Conservation (phyloP, 1,284 basidiomycete genomes). For the Marasmius sp. region DNA sequence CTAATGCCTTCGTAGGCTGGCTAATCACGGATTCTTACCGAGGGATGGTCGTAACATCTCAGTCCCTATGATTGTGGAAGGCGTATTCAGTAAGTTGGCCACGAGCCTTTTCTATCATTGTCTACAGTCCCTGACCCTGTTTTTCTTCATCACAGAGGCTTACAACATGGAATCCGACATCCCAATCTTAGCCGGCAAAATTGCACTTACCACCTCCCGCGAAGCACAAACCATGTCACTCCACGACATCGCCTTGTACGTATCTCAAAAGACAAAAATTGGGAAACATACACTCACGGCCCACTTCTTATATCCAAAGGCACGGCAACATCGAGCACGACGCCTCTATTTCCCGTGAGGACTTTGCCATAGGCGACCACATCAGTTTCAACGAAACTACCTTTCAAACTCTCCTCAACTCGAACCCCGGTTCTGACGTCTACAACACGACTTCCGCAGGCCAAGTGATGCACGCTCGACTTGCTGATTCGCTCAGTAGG, state of each 20-base stretch:
- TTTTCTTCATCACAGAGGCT: constrained; percentile 18
- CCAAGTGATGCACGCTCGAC: constrained; percentile 9
- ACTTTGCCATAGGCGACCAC: constrained; percentile 15
- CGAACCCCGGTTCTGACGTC: constrained; percentile 16
- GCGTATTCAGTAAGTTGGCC: constrained; percentile 6
- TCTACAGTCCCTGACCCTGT: background rate
- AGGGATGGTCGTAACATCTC: constrained; percentile 13
- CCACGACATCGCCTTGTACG: constrained; percentile 11
- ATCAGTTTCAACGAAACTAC: constrained; percentile 16
- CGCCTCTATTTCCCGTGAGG: constrained; percentile 18
- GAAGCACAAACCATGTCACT: constrained; percentile 6
- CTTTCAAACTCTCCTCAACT: constrained; percentile 12
- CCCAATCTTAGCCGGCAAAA: constrained; percentile 9
- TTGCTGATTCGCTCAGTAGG: constrained; percentile 9
- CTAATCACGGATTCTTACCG: constrained; percentile 19
- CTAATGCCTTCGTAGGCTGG: constrained; percentile 8
- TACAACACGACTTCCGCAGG: constrained; percentile 17
- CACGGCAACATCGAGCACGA: constrained; percentile 20
- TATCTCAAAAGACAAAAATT: background rate
- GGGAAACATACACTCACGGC: background rate
- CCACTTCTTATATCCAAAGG: background rate
- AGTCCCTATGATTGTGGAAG: constrained; percentile 14
- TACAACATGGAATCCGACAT: constrained; percentile 13
- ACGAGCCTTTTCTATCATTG: background rate
- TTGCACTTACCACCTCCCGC: constrained; percentile 9